Conservation (phyloP, 805 yeast genomes). For the Komagataella kurtzmanii region DNA sequence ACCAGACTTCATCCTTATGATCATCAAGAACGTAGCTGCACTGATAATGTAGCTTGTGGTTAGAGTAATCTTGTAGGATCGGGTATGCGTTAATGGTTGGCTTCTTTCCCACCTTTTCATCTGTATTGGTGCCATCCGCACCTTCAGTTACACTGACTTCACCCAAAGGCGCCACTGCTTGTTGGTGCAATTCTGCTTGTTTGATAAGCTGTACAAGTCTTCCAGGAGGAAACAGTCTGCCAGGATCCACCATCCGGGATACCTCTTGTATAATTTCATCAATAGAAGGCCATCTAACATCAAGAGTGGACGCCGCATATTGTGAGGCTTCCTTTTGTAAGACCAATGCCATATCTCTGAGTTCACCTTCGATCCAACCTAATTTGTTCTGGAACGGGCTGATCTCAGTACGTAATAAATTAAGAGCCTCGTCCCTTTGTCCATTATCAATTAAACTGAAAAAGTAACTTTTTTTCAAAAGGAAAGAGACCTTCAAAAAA, state of each 20-base stretch:
- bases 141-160: background rate
- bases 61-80: background rate
- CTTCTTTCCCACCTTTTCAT: background rate
- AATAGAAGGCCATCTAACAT: background rate
- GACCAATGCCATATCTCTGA: background rate
- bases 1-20: conserved; percentile 79
- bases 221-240: background rate
- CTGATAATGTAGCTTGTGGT: conserved; percentile 29
- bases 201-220: background rate
- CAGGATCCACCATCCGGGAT: background rate
- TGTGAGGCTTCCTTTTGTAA: background rate
- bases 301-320: conserved; percentile 1
- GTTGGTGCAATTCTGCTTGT: background rate
- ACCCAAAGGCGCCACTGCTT: background rate
- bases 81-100: background rate
- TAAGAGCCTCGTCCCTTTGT: background rate
- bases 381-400: background rate
- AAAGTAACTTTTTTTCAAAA: background rate
- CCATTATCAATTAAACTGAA: conserved; percentile 1
- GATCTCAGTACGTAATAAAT: conserved; percentile 1
- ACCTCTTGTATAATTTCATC: background rate
- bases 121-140: background rate
- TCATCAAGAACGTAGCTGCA: conserved; percentile 30
- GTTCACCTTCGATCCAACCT: conserved; percentile 1
- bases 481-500: background rate